These are phyloP conservation scores for Phytopythium ostracodes DNA, from an alignment of 352 stramenopile genomes.

Conservation along the genomic window DNA sequence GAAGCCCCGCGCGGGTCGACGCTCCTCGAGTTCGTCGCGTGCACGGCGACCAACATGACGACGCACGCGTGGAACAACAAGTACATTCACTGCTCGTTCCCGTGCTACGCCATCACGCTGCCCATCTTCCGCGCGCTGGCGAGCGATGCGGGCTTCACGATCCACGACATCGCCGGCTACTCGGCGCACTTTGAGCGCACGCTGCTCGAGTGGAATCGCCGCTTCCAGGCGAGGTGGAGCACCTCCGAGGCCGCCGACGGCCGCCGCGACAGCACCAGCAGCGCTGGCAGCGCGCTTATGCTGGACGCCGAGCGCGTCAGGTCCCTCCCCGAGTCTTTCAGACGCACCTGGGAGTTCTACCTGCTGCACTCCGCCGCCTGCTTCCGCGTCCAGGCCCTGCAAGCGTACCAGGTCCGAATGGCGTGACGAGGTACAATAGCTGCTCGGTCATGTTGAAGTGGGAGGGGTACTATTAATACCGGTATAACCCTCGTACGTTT, in stretches of 20 bases:
- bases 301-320: conserved; percentile 10
- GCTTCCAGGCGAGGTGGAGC: conserved; percentile 61
- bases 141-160: conserved; percentile 49
- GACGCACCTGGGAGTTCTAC: conserved; percentile 88
- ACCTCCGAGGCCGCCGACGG: conserved; percentile 5
- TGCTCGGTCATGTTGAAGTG: not conserved
- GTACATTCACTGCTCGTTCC: conserved; percentile 69
- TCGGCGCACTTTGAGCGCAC: conserved; percentile 83
- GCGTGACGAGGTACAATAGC: conserved; percentile 14
- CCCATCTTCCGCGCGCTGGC: conserved; percentile 39
- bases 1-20: conserved; percentile 44
- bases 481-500: too few relatives aligned
- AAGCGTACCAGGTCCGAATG: conserved; percentile 67
- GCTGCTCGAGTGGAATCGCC: conserved; percentile 79
- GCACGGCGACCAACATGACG: conserved; percentile 52
- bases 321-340: conserved; percentile 71
- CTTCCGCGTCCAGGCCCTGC: conserved; percentile 66
- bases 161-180: conserved; percentile 59
- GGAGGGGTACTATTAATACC: too few relatives aligned
- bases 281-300: not conserved
- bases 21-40: conserved; percentile 69
- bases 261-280: conserved; percentile 5
- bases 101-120: conserved; percentile 55
- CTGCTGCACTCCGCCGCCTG: conserved; percentile 82
- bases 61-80: conserved; percentile 84